phyloP scores from a whole-genome alignment of 352 stramenopile genomes.

The Globisporangium irregulare region DNA sequence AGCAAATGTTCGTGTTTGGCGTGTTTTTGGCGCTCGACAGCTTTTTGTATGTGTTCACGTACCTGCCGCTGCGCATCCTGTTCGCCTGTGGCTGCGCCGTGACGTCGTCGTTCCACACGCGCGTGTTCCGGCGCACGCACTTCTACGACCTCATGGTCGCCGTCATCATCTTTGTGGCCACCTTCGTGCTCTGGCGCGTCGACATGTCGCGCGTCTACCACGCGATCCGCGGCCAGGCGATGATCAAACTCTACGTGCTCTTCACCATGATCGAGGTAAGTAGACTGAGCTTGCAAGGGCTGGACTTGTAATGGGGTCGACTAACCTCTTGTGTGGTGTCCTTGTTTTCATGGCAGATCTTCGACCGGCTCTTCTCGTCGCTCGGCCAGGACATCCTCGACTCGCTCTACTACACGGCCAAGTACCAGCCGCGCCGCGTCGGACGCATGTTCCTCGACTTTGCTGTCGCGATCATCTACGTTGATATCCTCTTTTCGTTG shows the following conservation, averaged over 20 bases:
- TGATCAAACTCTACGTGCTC: conserved; percentile 99
- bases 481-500: conserved; percentile 44
- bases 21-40: conserved; percentile 95
- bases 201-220: conserved; percentile 98
- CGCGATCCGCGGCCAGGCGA: conserved; percentile 95
- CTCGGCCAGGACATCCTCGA: conserved; percentile 97
- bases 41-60: conserved; percentile 97
- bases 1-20: conserved; percentile 91
- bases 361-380: conserved; percentile 95
- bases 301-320: neutral
- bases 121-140: conserved; percentile 81
- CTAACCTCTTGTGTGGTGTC: neutral
- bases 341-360: conserved; percentile 58
- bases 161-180: conserved; percentile 79
- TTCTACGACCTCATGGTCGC: conserved; percentile 92
- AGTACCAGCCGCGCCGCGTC: conserved; percentile 73
- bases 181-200: conserved; percentile 75
- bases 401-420: conserved; percentile 90
- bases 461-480: conserved; percentile 68
- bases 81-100: conserved; percentile 70
- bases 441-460: conserved; percentile 78
- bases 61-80: conserved; percentile 92
- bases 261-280: conserved; percentile 96
- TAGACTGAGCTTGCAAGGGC: too few relatives aligned
- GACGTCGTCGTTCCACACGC: conserved; percentile 69